Evolutionary conservation across 1,284 basidiomycete species (phyloP).

Genomic region (Boletus hoseneyae): DNA sequence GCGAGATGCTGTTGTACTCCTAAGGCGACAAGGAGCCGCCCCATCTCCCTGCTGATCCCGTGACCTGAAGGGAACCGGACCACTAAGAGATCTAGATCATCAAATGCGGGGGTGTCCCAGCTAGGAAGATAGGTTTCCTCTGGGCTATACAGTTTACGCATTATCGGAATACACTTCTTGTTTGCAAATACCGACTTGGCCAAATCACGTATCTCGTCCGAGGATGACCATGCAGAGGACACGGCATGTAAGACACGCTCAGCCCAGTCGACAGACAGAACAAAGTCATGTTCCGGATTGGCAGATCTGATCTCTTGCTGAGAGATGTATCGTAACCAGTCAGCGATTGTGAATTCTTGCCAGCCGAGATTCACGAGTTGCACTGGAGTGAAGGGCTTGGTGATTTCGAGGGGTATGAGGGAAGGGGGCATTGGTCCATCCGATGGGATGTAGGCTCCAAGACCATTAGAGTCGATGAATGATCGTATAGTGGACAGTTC

Average conservation of each 20-base stretch:
- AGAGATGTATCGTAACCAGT: constrained; percentile 73
- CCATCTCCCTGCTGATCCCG: background rate
- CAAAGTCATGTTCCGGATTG: constrained; percentile 59
- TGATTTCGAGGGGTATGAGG: constrained; percentile 68
- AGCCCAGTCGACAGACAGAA: constrained; percentile 67
- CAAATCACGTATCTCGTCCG: constrained; percentile 28
- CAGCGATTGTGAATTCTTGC: constrained; percentile 69
- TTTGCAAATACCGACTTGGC: constrained; percentile 54
- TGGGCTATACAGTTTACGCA: constrained; percentile 68
- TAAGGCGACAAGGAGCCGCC: background rate
- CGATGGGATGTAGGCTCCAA: constrained; percentile 19
- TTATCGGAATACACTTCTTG: constrained; percentile 78
- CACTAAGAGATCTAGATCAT: background rate
- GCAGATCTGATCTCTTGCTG: constrained; percentile 40
- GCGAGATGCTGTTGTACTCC: background rate
- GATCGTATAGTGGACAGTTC: constrained; percentile 59
- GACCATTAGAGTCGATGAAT: constrained; percentile 68
- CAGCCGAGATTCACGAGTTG: constrained; percentile 70
- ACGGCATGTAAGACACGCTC: constrained; percentile 74
- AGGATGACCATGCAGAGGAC: constrained; percentile 69
- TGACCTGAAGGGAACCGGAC: background rate
- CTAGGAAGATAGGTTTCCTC: constrained; percentile 14
- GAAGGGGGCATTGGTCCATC: constrained; percentile 79
- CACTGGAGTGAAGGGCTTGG: constrained; percentile 53
- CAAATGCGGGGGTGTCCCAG: background rate